A percentile compares a stretch with the other conserved stretches of the same genome.
These are phyloP conservation scores for Phycomyces blakesleeanus DNA, from an alignment of 192 early-diverging fungal species.

Conservation along the genomic window DNA sequence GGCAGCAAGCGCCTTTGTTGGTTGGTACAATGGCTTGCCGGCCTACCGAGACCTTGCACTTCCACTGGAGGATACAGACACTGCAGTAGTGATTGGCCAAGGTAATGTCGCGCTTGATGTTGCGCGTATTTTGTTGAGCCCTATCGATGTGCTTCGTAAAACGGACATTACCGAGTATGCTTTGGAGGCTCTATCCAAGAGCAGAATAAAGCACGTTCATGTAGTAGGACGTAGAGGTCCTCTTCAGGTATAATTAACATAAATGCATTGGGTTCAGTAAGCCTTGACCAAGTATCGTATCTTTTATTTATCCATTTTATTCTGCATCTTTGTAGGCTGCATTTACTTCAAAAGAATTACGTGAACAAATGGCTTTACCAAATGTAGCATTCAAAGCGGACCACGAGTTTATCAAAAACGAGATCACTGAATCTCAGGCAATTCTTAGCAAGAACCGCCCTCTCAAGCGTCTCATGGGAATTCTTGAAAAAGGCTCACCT, in stretches of 20 bases:
- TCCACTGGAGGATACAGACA: conserved; percentile 67
- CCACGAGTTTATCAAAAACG: conserved; percentile 44
- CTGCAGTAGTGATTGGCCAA: conserved; percentile 81
- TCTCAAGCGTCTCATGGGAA: conserved; percentile 79
- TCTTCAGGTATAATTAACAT: conserved; percentile 58
- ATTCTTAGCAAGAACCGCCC: conserved; percentile 51
- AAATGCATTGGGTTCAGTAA: too few relatives aligned
- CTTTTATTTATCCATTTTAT: too few relatives aligned
- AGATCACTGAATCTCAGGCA: conserved; percentile 43
- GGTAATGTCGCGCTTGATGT: conserved; percentile 95
- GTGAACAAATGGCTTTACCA: conserved; percentile 85
- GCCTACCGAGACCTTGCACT: conserved; percentile 54
- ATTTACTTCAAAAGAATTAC: conserved; percentile 94
- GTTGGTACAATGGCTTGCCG: conserved; percentile 93
- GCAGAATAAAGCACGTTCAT: conserved; percentile 76
- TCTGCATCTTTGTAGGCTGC: conserved; percentile 45
- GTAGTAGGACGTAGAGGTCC: conserved; percentile 91
- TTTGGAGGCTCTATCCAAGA: conserved; percentile 58
- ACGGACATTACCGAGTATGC: conserved; percentile 87
- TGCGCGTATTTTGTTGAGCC: conserved; percentile 78
- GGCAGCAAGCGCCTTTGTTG: conserved; percentile 82
- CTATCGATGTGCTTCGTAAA: conserved; percentile 62
- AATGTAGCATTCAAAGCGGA: conserved; percentile 62
- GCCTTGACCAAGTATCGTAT: too few relatives aligned
- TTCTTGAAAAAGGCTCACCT: conserved; percentile 60